Conservation (phyloP, 2,329 filamentous ascomycete genomes). For the Talaromyces sp. region DNA sequence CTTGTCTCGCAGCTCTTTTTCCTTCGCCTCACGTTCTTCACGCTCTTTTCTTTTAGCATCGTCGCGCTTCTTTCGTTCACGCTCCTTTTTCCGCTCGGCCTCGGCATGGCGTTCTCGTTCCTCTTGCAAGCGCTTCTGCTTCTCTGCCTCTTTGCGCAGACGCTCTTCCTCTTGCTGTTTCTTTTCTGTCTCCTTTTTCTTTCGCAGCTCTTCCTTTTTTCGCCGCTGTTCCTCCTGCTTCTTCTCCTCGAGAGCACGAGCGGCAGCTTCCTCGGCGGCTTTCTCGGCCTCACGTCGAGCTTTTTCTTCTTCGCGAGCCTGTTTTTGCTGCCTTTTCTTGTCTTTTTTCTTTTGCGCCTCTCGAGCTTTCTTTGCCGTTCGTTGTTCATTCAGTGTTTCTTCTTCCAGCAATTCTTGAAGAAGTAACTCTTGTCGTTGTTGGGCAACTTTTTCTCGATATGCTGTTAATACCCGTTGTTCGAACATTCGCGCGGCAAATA, state of each 20-base stretch:
- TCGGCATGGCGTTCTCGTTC: constrained; percentile 82
- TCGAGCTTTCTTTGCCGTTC: constrained; percentile 86
- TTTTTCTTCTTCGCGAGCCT: constrained; percentile 84
- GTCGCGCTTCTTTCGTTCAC: constrained; percentile 70
- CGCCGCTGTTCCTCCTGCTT: constrained; percentile 72
- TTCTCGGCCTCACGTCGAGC: constrained; percentile 82
- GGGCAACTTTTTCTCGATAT: constrained; percentile 95
- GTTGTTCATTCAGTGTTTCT: constrained; percentile 65
- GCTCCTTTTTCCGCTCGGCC: constrained; percentile 76
- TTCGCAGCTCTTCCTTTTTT: constrained; percentile 83
- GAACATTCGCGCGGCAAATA: constrained; percentile 98
- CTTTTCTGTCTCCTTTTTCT: constrained; percentile 84
- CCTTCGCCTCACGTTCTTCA: constrained; percentile 53
- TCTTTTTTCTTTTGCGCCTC: constrained; percentile 95
- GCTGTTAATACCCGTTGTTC: constrained; percentile 93
- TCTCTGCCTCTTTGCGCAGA: constrained; percentile 77
- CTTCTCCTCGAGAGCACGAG: constrained; percentile 68
- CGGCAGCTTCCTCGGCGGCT: constrained; percentile 75
- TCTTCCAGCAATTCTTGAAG: constrained; percentile 90
- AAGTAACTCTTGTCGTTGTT: constrained; percentile 83
- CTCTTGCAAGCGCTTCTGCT: constrained; percentile 70
- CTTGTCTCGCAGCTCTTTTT: constrained; percentile 69
- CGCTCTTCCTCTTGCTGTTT: constrained; percentile 88
- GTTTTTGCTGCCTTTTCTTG: constrained; percentile 83
- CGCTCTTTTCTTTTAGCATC: constrained; percentile 72